phyloP scores from a whole-genome alignment of 192 early-diverging fungal species.

The Entrophospora sp. region DNA sequence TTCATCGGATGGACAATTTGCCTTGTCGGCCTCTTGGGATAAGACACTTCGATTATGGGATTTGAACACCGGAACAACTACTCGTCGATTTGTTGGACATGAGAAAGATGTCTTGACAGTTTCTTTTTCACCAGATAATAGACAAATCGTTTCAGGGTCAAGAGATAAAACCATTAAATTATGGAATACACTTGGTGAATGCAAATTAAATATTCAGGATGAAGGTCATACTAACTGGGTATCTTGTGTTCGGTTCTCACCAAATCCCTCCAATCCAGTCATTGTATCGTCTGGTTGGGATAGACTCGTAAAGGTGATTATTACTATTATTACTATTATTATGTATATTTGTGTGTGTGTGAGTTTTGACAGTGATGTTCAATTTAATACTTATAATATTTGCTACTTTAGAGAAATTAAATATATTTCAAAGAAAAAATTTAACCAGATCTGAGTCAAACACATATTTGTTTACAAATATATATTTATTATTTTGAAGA shows the following conservation, averaged over 20 bases:
- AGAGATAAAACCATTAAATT: conserved; percentile 99
- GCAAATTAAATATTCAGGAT: conserved; percentile 97
- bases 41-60: conserved; percentile 99
- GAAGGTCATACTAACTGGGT: conserved; percentile 98
- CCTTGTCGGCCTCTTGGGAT: conserved; percentile 98
- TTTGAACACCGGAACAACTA: conserved; percentile 89
- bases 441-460: too few species aligned
- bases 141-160: conserved; percentile 97
- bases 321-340: too few species aligned
- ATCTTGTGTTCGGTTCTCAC: conserved; percentile 98
- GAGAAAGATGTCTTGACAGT: conserved; percentile 96
- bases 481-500: too few species aligned
- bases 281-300: conserved; percentile 99
- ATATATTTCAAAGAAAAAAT: too few species aligned
- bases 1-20: conserved; percentile 98
- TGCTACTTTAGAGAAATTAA: too few species aligned
- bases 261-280: conserved; percentile 96
- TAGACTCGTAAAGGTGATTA: conserved; percentile 99
- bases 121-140: conserved; percentile 99
- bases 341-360: too few species aligned
- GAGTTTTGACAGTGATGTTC: too few species aligned
- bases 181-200: conserved; percentile 99
- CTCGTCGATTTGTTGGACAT: conserved; percentile 96
- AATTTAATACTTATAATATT: too few species aligned
- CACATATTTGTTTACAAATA: too few species aligned